Base-by-base conservation (phyloP, 768 basidiomycete species). In the Leccinellum albellum region DNA sequence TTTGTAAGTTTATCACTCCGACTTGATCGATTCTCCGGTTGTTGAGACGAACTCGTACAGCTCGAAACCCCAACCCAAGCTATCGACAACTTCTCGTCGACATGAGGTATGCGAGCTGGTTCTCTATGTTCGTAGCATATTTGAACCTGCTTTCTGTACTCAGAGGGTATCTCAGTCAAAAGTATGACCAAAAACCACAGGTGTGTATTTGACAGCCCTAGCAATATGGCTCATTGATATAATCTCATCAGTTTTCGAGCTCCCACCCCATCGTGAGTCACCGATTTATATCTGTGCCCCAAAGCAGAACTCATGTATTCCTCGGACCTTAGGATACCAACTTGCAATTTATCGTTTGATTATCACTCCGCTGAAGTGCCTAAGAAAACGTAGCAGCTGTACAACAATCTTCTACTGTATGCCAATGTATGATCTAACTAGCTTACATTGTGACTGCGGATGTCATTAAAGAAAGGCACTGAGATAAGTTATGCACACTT, bases 151-250 rank as follows among this genome's bases (percentile, higher is more conserved):
- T 29, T 21, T 24, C 23, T 29, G 24, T 44, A 4, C 12, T 20
- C 33, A 80, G 79, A 26, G 67, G 62, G 21, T 76, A 79, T 61
- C 69, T 84, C 42, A 66, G 67, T 26, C 61, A 67, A 55, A 78
- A 80, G 56, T 85, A 84, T 60, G 78, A 70, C 45, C 83, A 85
- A 73, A 84, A 82, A 66, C 83, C 84, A 4, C 84, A 84, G 70
- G 70, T 72, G 45, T 21, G 66, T 67, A 12, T 31, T 10, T 5
- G 12, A 49, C 28, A 1, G 6, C 6, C 7, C 3, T 9, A 17
- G 54, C 13, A n/a, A n/a, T n/a, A 21, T 23, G 8, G 24, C 26
- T 14, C 35, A 9, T 29, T 70, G n/a, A 71, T 29, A 17, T 40
- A 50, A 49, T 35, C 23, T 9, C 21, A 14, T 31, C 14, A 72